phyloP scores from a whole-genome alignment of 2,329 filamentous ascomycete genomes.

The Penicillium sp. region DNA sequence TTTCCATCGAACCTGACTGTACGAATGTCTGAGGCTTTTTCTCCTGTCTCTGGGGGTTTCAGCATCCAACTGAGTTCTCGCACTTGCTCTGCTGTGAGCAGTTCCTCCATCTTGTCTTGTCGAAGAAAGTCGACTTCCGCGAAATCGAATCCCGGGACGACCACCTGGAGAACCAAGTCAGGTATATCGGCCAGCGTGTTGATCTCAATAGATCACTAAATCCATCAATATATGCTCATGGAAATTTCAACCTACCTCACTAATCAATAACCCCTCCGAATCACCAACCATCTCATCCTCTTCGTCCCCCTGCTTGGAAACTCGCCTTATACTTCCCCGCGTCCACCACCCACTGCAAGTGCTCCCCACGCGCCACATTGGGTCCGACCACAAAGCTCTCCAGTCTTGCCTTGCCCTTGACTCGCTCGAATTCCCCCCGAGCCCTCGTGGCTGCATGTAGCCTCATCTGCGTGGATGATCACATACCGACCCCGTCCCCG shows the following conservation, averaged over 20 bases:
- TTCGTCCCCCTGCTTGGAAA: constrained; percentile 2
- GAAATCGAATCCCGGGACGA: constrained; percentile 68
- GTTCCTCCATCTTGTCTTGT: constrained; percentile 49
- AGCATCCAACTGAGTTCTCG: constrained; percentile 48
- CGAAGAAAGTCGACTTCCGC: constrained; percentile 68
- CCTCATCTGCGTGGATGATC: constrained; percentile 60
- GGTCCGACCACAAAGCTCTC: constrained; percentile 66
- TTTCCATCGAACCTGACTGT: background rate
- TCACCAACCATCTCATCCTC: background rate
- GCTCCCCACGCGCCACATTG: constrained; percentile 60
- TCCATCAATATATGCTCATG: background rate
- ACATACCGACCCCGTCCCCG: constrained; percentile 65
- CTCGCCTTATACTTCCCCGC: constrained; percentile 68
- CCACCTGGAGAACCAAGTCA: background rate
- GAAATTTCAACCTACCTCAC: background rate
- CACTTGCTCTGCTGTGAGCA: constrained; percentile 56
- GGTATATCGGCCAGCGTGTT: constrained; percentile 6
- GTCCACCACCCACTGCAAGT: constrained; percentile 68
- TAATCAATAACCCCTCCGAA: background rate
- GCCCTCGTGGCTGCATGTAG: constrained; percentile 9
- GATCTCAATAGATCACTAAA: background rate
- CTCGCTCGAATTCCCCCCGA: background rate
- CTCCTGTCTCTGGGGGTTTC: background rate
- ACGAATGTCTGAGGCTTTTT: background rate
- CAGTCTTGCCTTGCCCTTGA: constrained; percentile 49